Conservation (phyloP, 2,329 filamentous ascomycete genomes). For the Akanthomyces lecanii region DNA sequence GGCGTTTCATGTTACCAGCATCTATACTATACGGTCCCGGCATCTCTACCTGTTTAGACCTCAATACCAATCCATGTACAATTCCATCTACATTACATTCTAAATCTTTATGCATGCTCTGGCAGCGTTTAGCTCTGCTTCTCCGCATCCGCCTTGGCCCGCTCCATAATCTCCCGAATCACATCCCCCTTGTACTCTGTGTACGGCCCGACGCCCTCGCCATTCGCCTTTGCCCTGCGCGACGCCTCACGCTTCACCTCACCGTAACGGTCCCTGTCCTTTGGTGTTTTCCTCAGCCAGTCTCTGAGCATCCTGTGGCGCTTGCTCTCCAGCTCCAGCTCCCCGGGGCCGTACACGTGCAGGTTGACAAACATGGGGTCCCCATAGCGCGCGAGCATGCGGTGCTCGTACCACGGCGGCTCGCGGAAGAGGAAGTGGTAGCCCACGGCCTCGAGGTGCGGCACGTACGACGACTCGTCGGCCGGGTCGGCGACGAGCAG, state of each 20-base stretch:
- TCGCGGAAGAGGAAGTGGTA: constrained; percentile 41
- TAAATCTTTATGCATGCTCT: not conserved
- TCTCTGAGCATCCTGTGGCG: constrained; percentile 42
- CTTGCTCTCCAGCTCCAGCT: constrained; percentile 34
- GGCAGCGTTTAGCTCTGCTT: not conserved
- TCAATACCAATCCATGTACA: no score
- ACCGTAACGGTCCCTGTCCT: constrained; percentile 38
- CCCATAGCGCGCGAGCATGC: constrained; percentile 30
- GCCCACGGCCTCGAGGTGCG: constrained; percentile 34
- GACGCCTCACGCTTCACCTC: constrained; percentile 35
- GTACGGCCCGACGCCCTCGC: constrained; percentile 35
- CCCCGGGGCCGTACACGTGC: constrained; percentile 39
- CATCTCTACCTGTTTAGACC: no score
- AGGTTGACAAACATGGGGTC: constrained; percentile 33
- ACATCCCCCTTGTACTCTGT: constrained; percentile 36
- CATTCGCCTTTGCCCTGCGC: constrained; percentile 23
- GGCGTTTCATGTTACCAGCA: not conserved
- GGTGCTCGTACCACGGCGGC: constrained; percentile 39
- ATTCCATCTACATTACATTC: not conserved
- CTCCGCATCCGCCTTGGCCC: constrained; percentile 20
- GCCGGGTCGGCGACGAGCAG: constrained; percentile 36
- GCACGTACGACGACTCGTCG: constrained; percentile 35
- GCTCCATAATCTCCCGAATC: constrained; percentile 33
- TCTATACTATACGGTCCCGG: no score
- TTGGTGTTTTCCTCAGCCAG: constrained; percentile 33